These are phyloP conservation scores for Basidiobolus meristosporus DNA, from an alignment of 371 early-diverging fungal genomes.

Conservation along the genomic window DNA sequence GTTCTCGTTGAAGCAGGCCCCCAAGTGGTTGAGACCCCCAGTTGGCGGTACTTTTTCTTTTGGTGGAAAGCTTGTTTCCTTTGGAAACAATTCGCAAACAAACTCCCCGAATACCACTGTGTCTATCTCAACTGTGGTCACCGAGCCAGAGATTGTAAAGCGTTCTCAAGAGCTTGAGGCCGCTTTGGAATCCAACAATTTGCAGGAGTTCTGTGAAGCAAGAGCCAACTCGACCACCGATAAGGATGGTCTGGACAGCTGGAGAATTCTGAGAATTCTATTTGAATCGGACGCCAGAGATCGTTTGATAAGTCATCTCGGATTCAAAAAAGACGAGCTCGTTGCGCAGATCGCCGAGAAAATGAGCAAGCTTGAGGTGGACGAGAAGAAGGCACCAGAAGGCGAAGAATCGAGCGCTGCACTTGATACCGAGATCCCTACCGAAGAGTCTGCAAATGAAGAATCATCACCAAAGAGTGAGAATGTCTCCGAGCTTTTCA, in stretches of 20 bases:
- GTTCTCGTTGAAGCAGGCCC: constrained; percentile 64
- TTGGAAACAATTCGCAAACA: constrained; percentile 20
- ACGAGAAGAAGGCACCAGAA: constrained; percentile 1
- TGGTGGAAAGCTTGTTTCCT: constrained; percentile 72
- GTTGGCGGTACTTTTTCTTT: constrained; percentile 80
- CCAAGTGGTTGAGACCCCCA: constrained; percentile 90
- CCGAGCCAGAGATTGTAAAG: constrained; percentile 37
- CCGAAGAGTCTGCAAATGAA: too few species aligned
- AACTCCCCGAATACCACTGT: constrained; percentile 16
- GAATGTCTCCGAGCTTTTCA: too few species aligned
- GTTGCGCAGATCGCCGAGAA: constrained; percentile 19
- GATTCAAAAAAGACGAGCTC: constrained; percentile 52
- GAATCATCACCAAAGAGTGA: too few species aligned
- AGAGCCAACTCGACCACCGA: constrained; percentile 18
- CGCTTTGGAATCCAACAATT: constrained; percentile 23
- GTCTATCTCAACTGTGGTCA: constrained; percentile 23
- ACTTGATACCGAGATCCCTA: too few species aligned
- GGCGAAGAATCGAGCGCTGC: too few species aligned
- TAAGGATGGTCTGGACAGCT: too few species aligned
- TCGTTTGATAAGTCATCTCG: constrained; percentile 63
- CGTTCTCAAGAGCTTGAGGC: constrained; percentile 39
- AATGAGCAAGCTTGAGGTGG: constrained; percentile 3
- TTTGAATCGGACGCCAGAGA: constrained; percentile 63
- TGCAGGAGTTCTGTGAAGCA: constrained; percentile 22
- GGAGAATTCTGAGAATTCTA: constrained; percentile 68